Conservation (phyloP, 78 protist genomes). For the Diacronema lutheri region DNA sequence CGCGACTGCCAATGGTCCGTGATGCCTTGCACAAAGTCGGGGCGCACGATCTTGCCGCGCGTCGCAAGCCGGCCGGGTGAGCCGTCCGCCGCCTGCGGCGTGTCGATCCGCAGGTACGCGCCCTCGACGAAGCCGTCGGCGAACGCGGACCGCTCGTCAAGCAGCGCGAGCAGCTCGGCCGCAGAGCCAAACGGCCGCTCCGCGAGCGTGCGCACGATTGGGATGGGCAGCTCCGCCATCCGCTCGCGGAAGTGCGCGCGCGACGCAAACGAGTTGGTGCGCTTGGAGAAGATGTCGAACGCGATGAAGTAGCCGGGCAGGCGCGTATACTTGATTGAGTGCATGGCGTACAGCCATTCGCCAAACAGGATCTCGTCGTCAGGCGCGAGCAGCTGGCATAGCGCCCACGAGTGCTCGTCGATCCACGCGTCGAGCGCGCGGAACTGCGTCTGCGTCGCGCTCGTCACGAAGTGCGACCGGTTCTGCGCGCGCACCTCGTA, state of each 20-base stretch:
- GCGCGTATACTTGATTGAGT: conserved; percentile 18
- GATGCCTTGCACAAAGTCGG: conserved; percentile 25
- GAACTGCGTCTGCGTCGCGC: conserved; percentile 9
- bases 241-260: neutral
- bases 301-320: conserved; percentile 60
- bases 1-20: neutral
- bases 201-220: neutral
- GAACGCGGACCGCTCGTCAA: neutral
- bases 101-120: conserved; percentile 11
- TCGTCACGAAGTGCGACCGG: conserved; percentile 41
- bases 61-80: neutral
- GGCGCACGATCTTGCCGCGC: conserved; percentile 39
- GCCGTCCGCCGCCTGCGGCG: neutral
- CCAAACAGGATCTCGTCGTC: conserved; percentile 42
- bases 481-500: conserved; percentile 27
- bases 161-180: neutral
- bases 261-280: neutral
- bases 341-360: conserved; percentile 52
- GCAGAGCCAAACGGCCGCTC: neutral
- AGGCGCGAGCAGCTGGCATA: conserved; percentile 39
- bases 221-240: neutral
- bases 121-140: conserved; percentile 8
- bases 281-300: conserved; percentile 49
- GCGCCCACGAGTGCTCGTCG: conserved; percentile 10
- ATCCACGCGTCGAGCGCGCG: conserved; percentile 30